These are phyloP conservation scores for Phylloporus rhodoxanthus DNA, from an alignment of 768 basidiomycete genomes.

Conservation along the genomic window DNA sequence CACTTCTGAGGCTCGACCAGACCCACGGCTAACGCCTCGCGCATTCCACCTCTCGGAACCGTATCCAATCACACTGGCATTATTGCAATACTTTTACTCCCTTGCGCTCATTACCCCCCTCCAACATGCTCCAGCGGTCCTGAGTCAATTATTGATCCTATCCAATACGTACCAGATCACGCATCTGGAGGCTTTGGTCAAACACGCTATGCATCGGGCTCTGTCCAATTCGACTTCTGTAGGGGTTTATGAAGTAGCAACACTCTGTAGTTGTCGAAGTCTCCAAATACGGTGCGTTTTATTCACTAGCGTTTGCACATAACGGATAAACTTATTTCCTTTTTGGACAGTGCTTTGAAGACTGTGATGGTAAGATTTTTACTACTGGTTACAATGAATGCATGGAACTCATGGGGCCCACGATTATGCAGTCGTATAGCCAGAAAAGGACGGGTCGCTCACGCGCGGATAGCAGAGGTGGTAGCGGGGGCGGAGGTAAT, in stretches of 20 bases:
- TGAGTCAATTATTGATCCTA: constrained; percentile 81
- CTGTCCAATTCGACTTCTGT: constrained; percentile 81
- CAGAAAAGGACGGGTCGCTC: constrained; percentile 60
- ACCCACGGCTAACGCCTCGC: constrained; percentile 78
- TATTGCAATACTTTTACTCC: constrained; percentile 93
- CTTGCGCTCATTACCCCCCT: constrained; percentile 80
- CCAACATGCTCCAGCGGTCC: constrained; percentile 84
- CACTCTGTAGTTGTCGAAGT: constrained; percentile 81
- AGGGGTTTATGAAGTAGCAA: constrained; percentile 92
- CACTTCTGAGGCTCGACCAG: constrained; percentile 50
- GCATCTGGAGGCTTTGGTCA: constrained; percentile 74
- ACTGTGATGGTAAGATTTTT: constrained; percentile 66
- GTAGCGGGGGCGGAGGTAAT: constrained; percentile 35
- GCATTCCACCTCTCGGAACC: constrained; percentile 80
- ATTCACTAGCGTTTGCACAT: constrained; percentile 8
- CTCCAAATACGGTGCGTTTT: constrained; percentile 76
- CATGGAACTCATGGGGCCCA: constrained; percentile 12
- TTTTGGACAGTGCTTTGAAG: constrained; percentile 55
- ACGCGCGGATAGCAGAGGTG: constrained; percentile 43
- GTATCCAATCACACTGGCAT: constrained; percentile 80
- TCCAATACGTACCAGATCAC: constrained; percentile 75
- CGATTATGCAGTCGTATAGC: constrained; percentile 58
- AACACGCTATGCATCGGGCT: constrained; percentile 90
- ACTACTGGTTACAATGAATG: not conserved
- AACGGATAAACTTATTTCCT: constrained; percentile 9